Conservation (phyloP, 2,329 filamentous ascomycete species). For the Leptographium wingfieldii region DNA sequence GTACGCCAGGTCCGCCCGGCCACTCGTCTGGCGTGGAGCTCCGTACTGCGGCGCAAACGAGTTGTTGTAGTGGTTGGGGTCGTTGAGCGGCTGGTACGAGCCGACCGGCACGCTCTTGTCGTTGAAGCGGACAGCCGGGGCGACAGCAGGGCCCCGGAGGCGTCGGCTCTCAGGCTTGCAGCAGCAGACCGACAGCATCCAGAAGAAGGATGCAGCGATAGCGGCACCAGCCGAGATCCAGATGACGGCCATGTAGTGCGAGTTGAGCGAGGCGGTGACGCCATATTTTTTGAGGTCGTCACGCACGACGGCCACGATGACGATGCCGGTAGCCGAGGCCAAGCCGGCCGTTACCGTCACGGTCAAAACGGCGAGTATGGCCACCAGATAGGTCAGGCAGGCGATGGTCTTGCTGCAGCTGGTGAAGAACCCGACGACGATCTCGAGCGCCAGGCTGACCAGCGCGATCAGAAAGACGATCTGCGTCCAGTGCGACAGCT, state of each 20-base stretch:
- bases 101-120: slow-evolving; percentile 37
- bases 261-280: slow-evolving; percentile 54
- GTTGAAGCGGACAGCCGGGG: slow-evolving; percentile 21
- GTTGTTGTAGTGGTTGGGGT: slow-evolving; percentile 28
- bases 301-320: slow-evolving; percentile 58
- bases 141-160: slow-evolving; percentile 16
- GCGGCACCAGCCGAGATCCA: slow-evolving; percentile 76
- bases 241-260: slow-evolving; percentile 53
- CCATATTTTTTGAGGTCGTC: slow-evolving; percentile 57
- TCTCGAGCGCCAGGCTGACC: slow-evolving; percentile 53
- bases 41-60: slow-evolving; percentile 15
- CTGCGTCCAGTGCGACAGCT: slow-evolving; percentile 70
- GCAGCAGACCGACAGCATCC: slow-evolving; percentile 86
- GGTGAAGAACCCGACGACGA: slow-evolving; percentile 69
- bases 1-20: slow-evolving; percentile 42
- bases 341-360: slow-evolving; percentile 55
- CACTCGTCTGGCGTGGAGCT: slow-evolving; percentile 26
- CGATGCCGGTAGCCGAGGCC: slow-evolving; percentile 59
- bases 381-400: slow-evolving; percentile 68
- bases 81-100: slow-evolving; percentile 33
- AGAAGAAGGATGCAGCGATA: slow-evolving; percentile 69
- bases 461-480: slow-evolving; percentile 67
- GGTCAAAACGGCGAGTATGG: slow-evolving; percentile 43
- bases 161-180: slow-evolving; percentile 50
- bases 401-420: slow-evolving; percentile 73